Evolutionary conservation across 441 rosid species (phyloP).

Genomic region (Mallotus repandus): DNA sequence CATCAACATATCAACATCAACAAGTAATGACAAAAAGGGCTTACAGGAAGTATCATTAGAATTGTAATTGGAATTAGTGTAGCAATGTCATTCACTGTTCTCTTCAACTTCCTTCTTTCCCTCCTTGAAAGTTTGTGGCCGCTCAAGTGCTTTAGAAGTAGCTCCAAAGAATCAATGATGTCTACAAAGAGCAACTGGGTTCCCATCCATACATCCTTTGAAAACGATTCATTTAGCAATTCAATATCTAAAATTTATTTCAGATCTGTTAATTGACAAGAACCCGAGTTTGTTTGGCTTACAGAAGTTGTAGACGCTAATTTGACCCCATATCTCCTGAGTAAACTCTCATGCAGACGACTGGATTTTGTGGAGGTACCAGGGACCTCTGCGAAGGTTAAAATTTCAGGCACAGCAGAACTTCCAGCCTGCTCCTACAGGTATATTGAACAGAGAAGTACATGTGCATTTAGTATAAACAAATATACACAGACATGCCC

Average conservation of each 20-base stretch:
- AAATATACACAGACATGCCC: too few species aligned
- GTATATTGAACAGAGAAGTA: background rate
- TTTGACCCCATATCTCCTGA: slow-evolving; percentile 45
- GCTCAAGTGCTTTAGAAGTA: slow-evolving; percentile 43
- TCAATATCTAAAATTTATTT: background rate
- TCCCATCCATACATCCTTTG: slow-evolving; percentile 58
- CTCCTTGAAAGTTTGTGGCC: slow-evolving; percentile 45
- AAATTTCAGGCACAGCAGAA: slow-evolving; percentile 23
- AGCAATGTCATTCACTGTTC: slow-evolving; percentile 51
- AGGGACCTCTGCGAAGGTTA: slow-evolving; percentile 17
- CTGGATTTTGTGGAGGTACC: slow-evolving; percentile 21
- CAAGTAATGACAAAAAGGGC: slow-evolving; percentile 13
- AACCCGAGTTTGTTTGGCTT: slow-evolving; percentile 26
- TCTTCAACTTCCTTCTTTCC: slow-evolving; percentile 45
- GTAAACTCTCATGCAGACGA: slow-evolving; percentile 30
- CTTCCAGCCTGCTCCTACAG: slow-evolving; percentile 30
- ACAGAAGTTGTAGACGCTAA: slow-evolving; percentile 43
- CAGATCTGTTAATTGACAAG: slow-evolving; percentile 6
- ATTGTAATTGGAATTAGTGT: slow-evolving; percentile 56
- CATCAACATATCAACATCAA: background rate
- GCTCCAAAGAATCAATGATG: slow-evolving; percentile 39
- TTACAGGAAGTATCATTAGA: slow-evolving; percentile 70
- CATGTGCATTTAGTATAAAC: background rate
- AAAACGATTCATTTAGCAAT: slow-evolving; percentile 20
- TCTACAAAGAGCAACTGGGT: slow-evolving; percentile 60